Conservation (phyloP, 1,284 basidiomycete genomes). For the Fistulina hepatica region DNA sequence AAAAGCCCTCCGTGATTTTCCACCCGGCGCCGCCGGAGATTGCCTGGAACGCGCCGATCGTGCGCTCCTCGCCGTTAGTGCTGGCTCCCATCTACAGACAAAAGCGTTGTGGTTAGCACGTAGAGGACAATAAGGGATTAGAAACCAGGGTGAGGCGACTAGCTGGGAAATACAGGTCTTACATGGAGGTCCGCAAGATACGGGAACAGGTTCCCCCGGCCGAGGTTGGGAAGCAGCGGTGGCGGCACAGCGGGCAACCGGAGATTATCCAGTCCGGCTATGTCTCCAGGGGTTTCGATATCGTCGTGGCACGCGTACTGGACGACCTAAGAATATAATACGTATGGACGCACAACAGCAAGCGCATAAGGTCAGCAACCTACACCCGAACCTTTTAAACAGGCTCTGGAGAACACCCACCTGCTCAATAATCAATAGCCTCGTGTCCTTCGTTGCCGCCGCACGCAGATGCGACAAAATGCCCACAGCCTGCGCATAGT, state of each 20-base stretch:
- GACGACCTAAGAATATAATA: no score
- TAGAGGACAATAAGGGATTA: background rate
- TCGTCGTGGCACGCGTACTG: no score
- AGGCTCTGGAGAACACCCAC: no score
- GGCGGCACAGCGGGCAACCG: no score
- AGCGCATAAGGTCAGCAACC: no score
- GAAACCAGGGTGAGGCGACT: no score
- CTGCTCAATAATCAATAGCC: conserved; percentile 22
- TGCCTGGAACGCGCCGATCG: conserved; percentile 3
- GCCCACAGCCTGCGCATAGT: conserved; percentile 16
- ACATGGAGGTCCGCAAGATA: conserved; percentile 7
- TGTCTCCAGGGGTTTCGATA: no score
- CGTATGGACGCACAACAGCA: background rate
- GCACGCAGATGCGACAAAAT: conserved; percentile 21
- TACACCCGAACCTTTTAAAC: no score
- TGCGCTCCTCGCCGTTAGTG: no score
- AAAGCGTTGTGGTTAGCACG: conserved; percentile 4
- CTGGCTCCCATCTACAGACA: conserved; percentile 4
- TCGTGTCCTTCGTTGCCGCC: conserved; percentile 19
- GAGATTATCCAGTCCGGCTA: no score
- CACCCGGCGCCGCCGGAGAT: conserved; percentile 2
- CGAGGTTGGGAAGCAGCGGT: conserved; percentile 9
- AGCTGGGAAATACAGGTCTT: background rate
- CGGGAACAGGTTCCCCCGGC: conserved; percentile 1
- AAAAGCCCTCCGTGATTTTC: conserved; percentile 5